These are phyloP conservation scores for Blastocystis sp. DNA, from an alignment of 352 stramenopile species.

Conservation along the genomic window DNA sequence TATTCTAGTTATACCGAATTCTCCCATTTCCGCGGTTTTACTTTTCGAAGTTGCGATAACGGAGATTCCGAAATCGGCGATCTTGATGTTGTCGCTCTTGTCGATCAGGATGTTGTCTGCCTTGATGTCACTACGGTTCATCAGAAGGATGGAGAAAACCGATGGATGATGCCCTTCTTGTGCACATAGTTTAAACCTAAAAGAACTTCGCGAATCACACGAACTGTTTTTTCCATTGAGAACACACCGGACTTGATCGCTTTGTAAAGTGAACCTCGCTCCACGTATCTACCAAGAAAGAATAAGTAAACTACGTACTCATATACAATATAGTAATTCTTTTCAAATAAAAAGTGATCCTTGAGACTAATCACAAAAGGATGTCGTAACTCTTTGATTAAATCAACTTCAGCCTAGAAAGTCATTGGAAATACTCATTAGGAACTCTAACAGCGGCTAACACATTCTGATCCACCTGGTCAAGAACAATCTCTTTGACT, in stretches of 20 bases:
- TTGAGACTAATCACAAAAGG: conserved; percentile 35
- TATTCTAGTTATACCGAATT: conserved; percentile 75
- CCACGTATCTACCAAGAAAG: conserved; percentile 70
- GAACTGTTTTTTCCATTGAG: neutral
- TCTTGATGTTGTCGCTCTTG: neutral
- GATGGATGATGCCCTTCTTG: neutral
- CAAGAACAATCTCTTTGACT: conserved; percentile 18
- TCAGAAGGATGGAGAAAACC: neutral
- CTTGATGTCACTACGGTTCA: conserved; percentile 20
- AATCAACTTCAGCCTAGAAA: neutral
- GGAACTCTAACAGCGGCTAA: neutral
- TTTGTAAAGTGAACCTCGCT: conserved; percentile 79
- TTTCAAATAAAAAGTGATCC: neutral
- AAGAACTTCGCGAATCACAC: conserved; percentile 10
- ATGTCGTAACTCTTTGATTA: neutral
- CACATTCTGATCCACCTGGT: neutral
- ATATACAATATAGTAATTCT: neutral
- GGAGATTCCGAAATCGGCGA: conserved; percentile 37
- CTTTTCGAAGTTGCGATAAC: neutral
- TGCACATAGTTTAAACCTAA: conserved; percentile 8
- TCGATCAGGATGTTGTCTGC: conserved; percentile 36
- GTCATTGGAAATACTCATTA: neutral
- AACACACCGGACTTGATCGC: conserved; percentile 70
- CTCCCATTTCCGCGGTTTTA: neutral
- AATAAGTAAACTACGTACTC: neutral